Conservation (phyloP, 2,329 filamentous ascomycete genomes). For the Claviceps quebecensis region DNA sequence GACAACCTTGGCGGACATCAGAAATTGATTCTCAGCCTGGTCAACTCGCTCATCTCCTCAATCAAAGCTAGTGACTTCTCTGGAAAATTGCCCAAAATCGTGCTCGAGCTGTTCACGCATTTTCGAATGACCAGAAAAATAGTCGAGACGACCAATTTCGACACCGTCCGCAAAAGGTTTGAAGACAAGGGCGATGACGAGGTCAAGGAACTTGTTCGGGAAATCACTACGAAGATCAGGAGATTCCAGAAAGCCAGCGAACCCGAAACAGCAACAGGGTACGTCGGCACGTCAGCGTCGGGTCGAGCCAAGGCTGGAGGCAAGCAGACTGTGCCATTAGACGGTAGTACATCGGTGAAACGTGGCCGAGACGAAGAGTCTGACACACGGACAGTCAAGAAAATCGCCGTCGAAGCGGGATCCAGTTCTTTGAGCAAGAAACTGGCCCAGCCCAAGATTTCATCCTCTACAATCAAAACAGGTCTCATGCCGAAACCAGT, state of each 20-base stretch:
- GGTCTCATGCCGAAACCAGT: slow-evolving; percentile 16
- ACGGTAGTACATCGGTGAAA: slow-evolving; percentile 19
- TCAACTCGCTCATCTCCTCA: slow-evolving; percentile 39
- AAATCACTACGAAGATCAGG: slow-evolving; percentile 36
- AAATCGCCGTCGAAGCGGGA: slow-evolving; percentile 27
- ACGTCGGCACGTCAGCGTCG: slow-evolving; percentile 25
- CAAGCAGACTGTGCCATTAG: slow-evolving; percentile 13
- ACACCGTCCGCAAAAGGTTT: slow-evolving; percentile 48
- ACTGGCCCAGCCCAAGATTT: slow-evolving; percentile 22
- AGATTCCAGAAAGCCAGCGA: slow-evolving; percentile 25
- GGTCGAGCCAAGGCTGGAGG: slow-evolving; percentile 21
- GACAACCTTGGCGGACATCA: slow-evolving; percentile 44
- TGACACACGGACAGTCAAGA: slow-evolving; percentile 26
- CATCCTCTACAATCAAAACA: slow-evolving; percentile 16
- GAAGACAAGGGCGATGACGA: slow-evolving; percentile 49
- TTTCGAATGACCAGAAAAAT: slow-evolving; percentile 49
- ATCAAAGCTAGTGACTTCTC: slow-evolving; percentile 38
- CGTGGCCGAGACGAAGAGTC: slow-evolving; percentile 26
- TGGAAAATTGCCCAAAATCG: slow-evolving; percentile 37
- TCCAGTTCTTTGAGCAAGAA: slow-evolving; percentile 26
- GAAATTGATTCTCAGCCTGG: slow-evolving; percentile 40
- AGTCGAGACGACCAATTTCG: slow-evolving; percentile 50
- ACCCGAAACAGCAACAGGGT: slow-evolving; percentile 21
- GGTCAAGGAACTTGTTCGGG: slow-evolving; percentile 45
- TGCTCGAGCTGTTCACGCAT: slow-evolving; percentile 46